Base-by-base conservation (phyloP, 2,329 filamentous ascomycete species). In the Penicillium sp. region DNA sequence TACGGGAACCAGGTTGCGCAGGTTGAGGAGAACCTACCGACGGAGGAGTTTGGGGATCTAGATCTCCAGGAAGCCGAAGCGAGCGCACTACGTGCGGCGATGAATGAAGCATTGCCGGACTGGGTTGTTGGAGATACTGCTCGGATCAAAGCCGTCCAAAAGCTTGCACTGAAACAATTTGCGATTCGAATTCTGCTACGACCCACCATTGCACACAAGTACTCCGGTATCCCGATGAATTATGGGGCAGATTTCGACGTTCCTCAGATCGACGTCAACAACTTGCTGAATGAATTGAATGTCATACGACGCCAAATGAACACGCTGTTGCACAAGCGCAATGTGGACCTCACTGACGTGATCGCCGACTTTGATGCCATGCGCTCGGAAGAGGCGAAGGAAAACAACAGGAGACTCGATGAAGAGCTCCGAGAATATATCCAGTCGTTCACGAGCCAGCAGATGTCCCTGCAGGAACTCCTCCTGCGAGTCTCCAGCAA, bases 151-250 rank as follows among this genome's bases (percentile, higher is more conserved):
- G 76, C 73, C 34, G 74, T 79, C 15, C 74, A 75, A 51, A 74
- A 72, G 49, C 64, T 79, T 11, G 76, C 75, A 15, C 56, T 77
- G 48, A 74, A 69, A 43, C 75, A 78, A 65, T 72, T 79, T 5
- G 74, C 74, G 11, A 75, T 78, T 43, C 69, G 74, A 12, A 61
- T 79, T 41, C 53, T 79, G 31, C 65, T 79, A 17, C 74, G 77
- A 10, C 76, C 76, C 11, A 66, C 68, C 6, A 69, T 79, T 37
- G 75, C 75, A 3, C 76, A 78, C 57, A 69, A 69, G 31, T 79
- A 79, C 50, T 64, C 64, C 6, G 75, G 74, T 5, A 49, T 76
- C 5, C 66, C 65, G 25, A 71, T 73, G 63, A 69, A 71, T 14
- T 75, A 77, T 54, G 57, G 58, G 1, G 55, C 67, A 5, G 74